These are phyloP conservation scores for Taiozyma sp. DNA, from an alignment of 1,139 yeast genomes.

Conservation along the genomic window DNA sequence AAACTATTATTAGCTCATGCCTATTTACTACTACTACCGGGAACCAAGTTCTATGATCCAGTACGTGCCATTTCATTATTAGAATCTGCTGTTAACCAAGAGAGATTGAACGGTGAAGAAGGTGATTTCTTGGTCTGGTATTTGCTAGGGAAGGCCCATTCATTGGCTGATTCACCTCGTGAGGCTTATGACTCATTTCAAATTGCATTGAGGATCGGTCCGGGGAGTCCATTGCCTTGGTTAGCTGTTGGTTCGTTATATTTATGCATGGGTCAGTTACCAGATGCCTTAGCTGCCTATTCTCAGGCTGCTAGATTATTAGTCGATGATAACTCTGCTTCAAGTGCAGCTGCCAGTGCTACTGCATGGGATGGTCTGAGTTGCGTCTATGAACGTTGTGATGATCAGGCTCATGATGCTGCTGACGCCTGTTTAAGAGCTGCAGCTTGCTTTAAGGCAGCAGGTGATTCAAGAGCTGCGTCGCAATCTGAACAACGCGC, in stretches of 20 bases:
- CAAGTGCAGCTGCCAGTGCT: conserved; percentile 41
- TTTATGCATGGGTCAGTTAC: conserved; percentile 51
- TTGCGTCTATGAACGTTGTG: conserved; percentile 62
- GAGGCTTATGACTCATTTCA: conserved; percentile 57
- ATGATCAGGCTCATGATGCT: conserved; percentile 54
- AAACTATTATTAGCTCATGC: conserved; percentile 44
- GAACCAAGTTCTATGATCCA: conserved; percentile 28
- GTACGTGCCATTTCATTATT: conserved; percentile 34
- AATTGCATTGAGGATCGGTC: conserved; percentile 50
- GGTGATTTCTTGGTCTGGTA: conserved; percentile 51
- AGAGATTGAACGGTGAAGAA: conserved; percentile 23
- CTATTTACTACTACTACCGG: conserved; percentile 34
- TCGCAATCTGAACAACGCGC: conserved; percentile 40
- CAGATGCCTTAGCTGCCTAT: conserved; percentile 65
- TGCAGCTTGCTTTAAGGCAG: conserved; percentile 42
- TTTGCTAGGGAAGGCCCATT: conserved; percentile 50
- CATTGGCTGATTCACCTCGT: conserved; percentile 41
- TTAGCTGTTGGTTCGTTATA: conserved; percentile 60
- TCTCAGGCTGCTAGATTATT: conserved; percentile 57
- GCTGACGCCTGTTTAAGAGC: conserved; percentile 55
- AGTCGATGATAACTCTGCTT: conserved; percentile 38
- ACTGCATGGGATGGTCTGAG: conserved; percentile 64
- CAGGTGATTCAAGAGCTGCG: conserved; percentile 42
- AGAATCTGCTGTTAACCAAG: conserved; percentile 32
- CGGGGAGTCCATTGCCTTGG: conserved; percentile 58